Conservation (phyloP, 257 asterid genomes). For the Gentiana straminea region DNA sequence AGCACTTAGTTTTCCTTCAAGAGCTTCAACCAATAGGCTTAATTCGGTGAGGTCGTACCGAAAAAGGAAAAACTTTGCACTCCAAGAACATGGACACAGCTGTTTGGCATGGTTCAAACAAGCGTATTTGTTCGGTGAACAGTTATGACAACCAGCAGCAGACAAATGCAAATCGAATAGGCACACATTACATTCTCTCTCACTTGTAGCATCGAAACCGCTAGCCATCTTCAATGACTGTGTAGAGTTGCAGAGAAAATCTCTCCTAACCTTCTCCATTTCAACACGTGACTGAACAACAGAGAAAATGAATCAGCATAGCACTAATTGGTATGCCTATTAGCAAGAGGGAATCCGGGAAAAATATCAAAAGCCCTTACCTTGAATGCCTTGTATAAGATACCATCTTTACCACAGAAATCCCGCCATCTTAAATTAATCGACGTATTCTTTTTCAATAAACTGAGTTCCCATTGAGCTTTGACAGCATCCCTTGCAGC, state of each 20-base stretch:
- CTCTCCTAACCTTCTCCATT: slow-evolving; percentile 71
- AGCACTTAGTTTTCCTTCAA: slow-evolving; percentile 96
- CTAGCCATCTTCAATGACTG: slow-evolving; percentile 93
- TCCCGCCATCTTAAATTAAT: slow-evolving; percentile 80
- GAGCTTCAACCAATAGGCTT: slow-evolving; percentile 82
- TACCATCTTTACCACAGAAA: slow-evolving; percentile 89
- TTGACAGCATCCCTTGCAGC: slow-evolving; percentile 97
- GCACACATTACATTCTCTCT: slow-evolving; percentile 95
- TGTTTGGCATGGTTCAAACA: slow-evolving; percentile 95
- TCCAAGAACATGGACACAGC: slow-evolving; percentile 90
- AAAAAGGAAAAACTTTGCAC: slow-evolving; percentile 83
- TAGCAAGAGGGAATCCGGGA: not conserved
- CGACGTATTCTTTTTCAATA: slow-evolving; percentile 56
- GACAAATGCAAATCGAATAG: slow-evolving; percentile 90
- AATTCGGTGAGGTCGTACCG: slow-evolving; percentile 77
- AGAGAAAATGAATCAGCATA: not conserved
- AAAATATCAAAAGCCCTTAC: slow-evolving; percentile 19
- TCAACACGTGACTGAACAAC: slow-evolving; percentile 62
- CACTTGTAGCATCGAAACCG: slow-evolving; percentile 78
- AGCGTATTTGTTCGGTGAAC: slow-evolving; percentile 92
- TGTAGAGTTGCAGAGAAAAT: slow-evolving; percentile 56
- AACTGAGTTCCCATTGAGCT: slow-evolving; percentile 91
- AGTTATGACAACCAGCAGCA: slow-evolving; percentile 96
- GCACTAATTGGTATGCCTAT: not conserved
- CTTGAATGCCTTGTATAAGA: slow-evolving; percentile 72